A percentile compares a stretch with the other conserved stretches of the same genome.
These are phyloP conservation scores for Hypsizygus marmoreus DNA, from an alignment of 768 basidiomycete genomes.

Conservation along the genomic window DNA sequence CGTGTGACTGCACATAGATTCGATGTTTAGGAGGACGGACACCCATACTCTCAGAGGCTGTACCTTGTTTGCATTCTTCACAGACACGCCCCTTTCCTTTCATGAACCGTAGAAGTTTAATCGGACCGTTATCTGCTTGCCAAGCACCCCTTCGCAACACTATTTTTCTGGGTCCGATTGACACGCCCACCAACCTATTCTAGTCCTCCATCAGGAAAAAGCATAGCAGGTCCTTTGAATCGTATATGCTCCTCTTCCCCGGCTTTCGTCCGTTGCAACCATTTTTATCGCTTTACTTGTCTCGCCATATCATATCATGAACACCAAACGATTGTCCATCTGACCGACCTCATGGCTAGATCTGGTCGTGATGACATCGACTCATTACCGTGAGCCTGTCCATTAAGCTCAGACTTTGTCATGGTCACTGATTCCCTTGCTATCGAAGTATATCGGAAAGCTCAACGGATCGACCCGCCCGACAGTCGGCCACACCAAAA, in stretches of 20 bases:
- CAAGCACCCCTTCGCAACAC: too few species aligned
- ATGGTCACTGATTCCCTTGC: not conserved
- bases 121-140: too few species aligned
- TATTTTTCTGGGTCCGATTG: too few species aligned
- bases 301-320: too few species aligned
- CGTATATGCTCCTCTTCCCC: too few species aligned
- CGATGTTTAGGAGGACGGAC: conserved; percentile 47
- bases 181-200: too few species aligned
- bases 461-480: conserved; percentile 8
- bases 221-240: too few species aligned
- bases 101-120: not conserved
- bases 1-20: conserved; percentile 56
- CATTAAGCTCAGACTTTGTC: not conserved
- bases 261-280: too few species aligned
- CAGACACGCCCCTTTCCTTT: not conserved
- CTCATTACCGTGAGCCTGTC: not conserved
- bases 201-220: too few species aligned
- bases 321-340: not conserved
- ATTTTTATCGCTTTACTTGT: too few species aligned
- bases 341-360: not conserved
- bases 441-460: conserved; percentile 5
- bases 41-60: not conserved
- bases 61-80: not conserved
- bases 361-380: not conserved
- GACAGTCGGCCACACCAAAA: too few species aligned